Evolutionary conservation across 495 filamentous ascomycete genomes (phyloP), one percentile per base, ranked within the genome.

Genomic region (Cetradonia linearis): DNA sequence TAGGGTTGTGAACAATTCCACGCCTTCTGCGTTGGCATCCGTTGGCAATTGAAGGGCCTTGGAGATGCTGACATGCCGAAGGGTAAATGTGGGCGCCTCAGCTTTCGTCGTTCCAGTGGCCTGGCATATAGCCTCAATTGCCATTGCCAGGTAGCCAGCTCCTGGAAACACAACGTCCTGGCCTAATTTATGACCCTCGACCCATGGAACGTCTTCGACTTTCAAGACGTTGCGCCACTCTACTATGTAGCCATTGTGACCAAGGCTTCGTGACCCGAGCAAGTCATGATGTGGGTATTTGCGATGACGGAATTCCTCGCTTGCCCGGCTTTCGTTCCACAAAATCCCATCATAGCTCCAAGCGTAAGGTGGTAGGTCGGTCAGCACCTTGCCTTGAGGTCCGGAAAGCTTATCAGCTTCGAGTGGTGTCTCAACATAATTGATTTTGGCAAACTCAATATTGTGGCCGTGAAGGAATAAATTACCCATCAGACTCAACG

Each of bases 331-430:
- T 58, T 74, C 72, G 11, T 63, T 59, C 72, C 72, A 74, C 40
- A 70, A 73, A 1, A 61, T 66, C 10, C 62, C 55, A n/a, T 66
- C 62, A 55, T 75, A 72, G 56, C 72, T 70, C 71, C 71, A 76
- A 9, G 55, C 2, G 50, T 72, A 74, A 16, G 68, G 49, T 1
- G 73, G 74, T 14, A 75, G 60, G 56, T 74, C 70, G 6, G 56
- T 11, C 6, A 63, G 46, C 8, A 37, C 28, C 11, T 37, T 37
- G 4, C 31, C 54, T 9, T 13, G 18, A 38, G 54, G 54, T n/a
- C n/a, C n/a, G n/a, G n/a, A n/a, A n/a, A n/a, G n/a, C n/a, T n/a
- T n/a, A 25, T 5, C 11, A 36, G 34, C 13, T 11, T 8, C 5
- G 8, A 9, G 34, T 36, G 34, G 8, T 9, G 34, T 36, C 34